Base-by-base conservation (phyloP, 768 basidiomycete genomes). In the Kwoniella botswanensis region DNA sequence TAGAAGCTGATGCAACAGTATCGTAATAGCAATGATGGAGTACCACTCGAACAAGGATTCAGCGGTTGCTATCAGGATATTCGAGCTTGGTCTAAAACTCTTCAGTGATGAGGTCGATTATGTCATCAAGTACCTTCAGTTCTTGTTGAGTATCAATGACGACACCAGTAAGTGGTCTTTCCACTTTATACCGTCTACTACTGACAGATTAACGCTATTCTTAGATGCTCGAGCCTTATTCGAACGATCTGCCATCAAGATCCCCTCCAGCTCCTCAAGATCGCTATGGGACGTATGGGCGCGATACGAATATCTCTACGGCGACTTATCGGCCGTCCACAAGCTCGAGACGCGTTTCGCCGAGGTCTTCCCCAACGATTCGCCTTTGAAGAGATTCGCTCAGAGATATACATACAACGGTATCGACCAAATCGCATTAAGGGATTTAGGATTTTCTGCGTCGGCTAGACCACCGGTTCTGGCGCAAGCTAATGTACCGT, bases 221-320 rank as follows among this genome's bases (percentile, higher is more conserved):
- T 5, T 72, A 99, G 97, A 99, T 85, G 97, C 96, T 1, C 89
- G 96, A 66, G 96, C 96, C 0, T 85, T 98, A 29, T 99, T 99
- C 80, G 96, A 99, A 81, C 89, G 92, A 29, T 90, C 93, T 7
- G 91, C 96, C 26, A 83, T 87, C 17, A 90, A 88, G 4, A 93
- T 97, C 82, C 84, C 90, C 12, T 85, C 92, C 9, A 92, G 93
- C 56, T 88, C 89, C 53, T 93, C 93, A 17, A 87, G 92, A 44
- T 90, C 92, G 0, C 87, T 98, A 18, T 99, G 95, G 95, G 94
- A 97, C 79, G 89, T 93, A 55, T 98, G 95, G 97, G 90, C 94
- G 4, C 87, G 91, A 66, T 96, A 96, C 84, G 93, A 97, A 83
- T 98, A 94, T 84, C 91, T 93, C 77, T 98, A 92, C 78, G 93